Evolutionary conservation across 2,329 filamentous ascomycete species (phyloP).

Genomic region (Penicillium fuscoglaucum): DNA sequence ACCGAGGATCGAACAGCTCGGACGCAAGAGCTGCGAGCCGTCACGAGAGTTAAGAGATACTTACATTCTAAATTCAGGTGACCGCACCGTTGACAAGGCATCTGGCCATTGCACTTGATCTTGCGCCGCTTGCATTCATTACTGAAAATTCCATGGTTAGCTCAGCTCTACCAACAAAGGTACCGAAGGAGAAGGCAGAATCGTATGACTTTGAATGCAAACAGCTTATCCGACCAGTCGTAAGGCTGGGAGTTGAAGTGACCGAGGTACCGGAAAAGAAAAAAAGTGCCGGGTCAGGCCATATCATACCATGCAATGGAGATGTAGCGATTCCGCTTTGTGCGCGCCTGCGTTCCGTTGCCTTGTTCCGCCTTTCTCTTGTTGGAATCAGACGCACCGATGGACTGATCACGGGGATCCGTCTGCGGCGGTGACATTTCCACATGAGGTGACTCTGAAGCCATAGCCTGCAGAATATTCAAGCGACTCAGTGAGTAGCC

Average conservation of each 20-base stretch:
- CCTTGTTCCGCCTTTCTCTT: conserved; percentile 47
- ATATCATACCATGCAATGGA: conserved; percentile 62
- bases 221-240: neutral
- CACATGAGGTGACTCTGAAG: conserved; percentile 37
- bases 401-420: conserved; percentile 25
- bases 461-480: conserved; percentile 25
- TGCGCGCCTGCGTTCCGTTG: conserved; percentile 53
- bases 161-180: conserved; percentile 1
- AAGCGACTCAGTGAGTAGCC: conserved; percentile 7
- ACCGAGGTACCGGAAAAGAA: conserved; percentile 1
- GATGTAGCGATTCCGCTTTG: conserved; percentile 67
- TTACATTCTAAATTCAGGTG: conserved; percentile 62
- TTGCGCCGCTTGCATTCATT: conserved; percentile 67
- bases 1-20: neutral
- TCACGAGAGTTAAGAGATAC: conserved; percentile 7
- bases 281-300: conserved; percentile 16
- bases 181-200: neutral
- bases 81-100: conserved; percentile 64
- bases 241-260: neutral
- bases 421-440: conserved; percentile 29
- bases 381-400: conserved; percentile 29
- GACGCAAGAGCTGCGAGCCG: neutral
- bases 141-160: conserved; percentile 36
- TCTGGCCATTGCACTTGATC: conserved; percentile 68
- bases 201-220: conserved; percentile 12